Conservation (phyloP, 2,329 filamentous ascomycete genomes). For the Didymella lethalis region DNA sequence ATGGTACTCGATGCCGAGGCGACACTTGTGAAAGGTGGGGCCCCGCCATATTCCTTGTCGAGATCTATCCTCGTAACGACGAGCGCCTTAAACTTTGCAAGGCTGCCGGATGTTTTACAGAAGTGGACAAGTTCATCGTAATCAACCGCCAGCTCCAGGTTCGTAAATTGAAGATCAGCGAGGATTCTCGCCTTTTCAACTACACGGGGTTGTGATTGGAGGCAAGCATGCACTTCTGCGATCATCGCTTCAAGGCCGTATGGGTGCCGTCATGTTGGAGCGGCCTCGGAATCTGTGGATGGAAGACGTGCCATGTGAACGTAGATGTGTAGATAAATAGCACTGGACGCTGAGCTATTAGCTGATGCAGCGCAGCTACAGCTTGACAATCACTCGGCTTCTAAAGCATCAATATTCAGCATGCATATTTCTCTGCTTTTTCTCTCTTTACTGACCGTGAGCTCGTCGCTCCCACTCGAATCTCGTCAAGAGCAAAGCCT, state of each 20-base stretch:
- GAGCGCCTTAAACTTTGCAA: neutral
- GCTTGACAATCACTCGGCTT: too few species aligned
- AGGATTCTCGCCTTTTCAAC: neutral
- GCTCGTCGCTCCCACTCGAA: conserved; percentile 3
- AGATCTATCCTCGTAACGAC: neutral
- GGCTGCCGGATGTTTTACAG: neutral
- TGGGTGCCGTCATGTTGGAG: too few species aligned
- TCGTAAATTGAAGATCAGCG: conserved; percentile 4
- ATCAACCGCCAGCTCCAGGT: too few species aligned
- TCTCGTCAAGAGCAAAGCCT: conserved; percentile 17
- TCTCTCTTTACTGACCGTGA: neutral
- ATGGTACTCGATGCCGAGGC: conserved; percentile 16
- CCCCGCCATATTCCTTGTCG: conserved; percentile 12
- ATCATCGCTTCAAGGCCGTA: neutral
- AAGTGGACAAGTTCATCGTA: neutral
- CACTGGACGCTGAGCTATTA: neutral
- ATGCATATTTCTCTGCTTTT: neutral
- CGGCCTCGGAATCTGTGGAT: conserved; percentile 1
- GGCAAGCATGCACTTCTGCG: neutral
- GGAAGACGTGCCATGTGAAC: conserved; percentile 2
- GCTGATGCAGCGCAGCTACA: neutral
- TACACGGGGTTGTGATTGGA: neutral
- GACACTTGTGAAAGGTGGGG: conserved; percentile 21
- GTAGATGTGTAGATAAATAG: neutral
- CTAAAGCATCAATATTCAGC: neutral